A percentile compares a stretch with the other conserved stretches of the same genome.
These are phyloP conservation scores for Rhododendron vialii DNA, from an alignment of 148 eudicot genomes.

Conservation along the genomic window DNA sequence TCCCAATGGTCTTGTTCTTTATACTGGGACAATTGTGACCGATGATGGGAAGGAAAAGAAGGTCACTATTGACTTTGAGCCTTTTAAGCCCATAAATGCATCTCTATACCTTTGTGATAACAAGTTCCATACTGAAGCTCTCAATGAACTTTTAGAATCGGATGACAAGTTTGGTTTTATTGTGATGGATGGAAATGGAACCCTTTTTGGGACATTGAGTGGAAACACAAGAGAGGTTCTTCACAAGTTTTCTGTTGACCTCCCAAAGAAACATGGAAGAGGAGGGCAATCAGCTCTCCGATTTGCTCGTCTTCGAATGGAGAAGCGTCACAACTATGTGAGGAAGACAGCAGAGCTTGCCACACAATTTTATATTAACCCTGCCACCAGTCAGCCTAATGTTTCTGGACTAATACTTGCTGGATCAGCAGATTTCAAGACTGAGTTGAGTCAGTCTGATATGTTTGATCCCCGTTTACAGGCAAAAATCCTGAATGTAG, in stretches of 20 bases:
- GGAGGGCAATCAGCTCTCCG: slow-evolving; percentile 33
- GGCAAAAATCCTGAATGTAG: slow-evolving; percentile 26
- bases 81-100: slow-evolving; percentile 26
- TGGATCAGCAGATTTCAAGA: slow-evolving; percentile 32
- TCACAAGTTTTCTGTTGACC: slow-evolving; percentile 28
- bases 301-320: slow-evolving; percentile 32
- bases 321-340: slow-evolving; percentile 33
- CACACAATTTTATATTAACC: slow-evolving; percentile 24
- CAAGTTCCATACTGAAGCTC: slow-evolving; percentile 28
- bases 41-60: slow-evolving; percentile 29
- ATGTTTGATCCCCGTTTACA: slow-evolving; percentile 30
- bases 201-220: slow-evolving; percentile 29
- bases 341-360: slow-evolving; percentile 31
- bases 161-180: slow-evolving; percentile 30
- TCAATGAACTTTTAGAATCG: slow-evolving; percentile 26
- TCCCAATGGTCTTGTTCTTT: slow-evolving; percentile 27
- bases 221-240: slow-evolving; percentile 30
- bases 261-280: slow-evolving; percentile 31
- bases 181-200: slow-evolving; percentile 31
- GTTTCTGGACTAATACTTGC: slow-evolving; percentile 27
- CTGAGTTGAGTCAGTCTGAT: slow-evolving; percentile 28
- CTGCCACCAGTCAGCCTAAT: slow-evolving; percentile 33
- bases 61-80: slow-evolving; percentile 28
- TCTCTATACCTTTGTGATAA: slow-evolving; percentile 28
- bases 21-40: slow-evolving; percentile 25